A percentile compares a stretch with the other conserved stretches of the same genome.
Conservation (phyloP, 2,329 filamentous ascomycete species). For the Penicillium psychrosexuale region DNA sequence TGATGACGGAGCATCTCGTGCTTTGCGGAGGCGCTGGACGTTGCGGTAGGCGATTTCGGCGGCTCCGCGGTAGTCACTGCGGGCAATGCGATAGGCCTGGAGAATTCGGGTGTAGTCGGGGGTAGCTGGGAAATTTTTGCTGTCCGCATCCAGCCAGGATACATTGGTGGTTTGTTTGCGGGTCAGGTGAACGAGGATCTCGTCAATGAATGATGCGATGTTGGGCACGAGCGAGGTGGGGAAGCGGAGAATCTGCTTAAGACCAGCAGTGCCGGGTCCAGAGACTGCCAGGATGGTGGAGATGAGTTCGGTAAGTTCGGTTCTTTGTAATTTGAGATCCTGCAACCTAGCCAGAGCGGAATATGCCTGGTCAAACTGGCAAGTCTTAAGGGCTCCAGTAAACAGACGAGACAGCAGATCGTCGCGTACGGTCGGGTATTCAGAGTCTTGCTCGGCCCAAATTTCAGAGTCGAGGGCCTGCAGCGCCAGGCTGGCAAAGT, state of each 20-base stretch:
- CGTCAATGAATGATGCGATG: conserved; percentile 74
- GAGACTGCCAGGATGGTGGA: conserved; percentile 44
- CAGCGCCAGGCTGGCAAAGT: conserved; percentile 75
- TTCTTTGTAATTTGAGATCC: conserved; percentile 67
- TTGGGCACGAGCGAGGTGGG: conserved; percentile 64
- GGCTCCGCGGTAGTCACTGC: conserved; percentile 79
- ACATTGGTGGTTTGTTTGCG: conserved; percentile 64
- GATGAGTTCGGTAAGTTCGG: conserved; percentile 66
- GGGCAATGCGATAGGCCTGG: conserved; percentile 83
- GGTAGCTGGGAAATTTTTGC: conserved; percentile 33
- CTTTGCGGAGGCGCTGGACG: conserved; percentile 50
- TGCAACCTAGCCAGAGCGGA: conserved; percentile 70
- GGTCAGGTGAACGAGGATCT: conserved; percentile 69
- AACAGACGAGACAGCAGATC: conserved; percentile 83
- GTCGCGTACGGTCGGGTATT: conserved; percentile 50
- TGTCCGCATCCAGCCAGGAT: conserved; percentile 38
- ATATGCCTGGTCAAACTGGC: conserved; percentile 79
- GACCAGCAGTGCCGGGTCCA: conserved; percentile 41
- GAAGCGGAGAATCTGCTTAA: conserved; percentile 65
- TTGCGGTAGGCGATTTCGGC: conserved; percentile 57
- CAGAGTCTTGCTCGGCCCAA: conserved; percentile 32
- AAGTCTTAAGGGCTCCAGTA: conserved; percentile 73
- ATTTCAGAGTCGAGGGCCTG: conserved; percentile 53
- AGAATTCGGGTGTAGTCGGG: conserved; percentile 83
- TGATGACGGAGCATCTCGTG: conserved; percentile 33